Conservation (phyloP, 148 eudicot species). For the Arbutus unedo region DNA sequence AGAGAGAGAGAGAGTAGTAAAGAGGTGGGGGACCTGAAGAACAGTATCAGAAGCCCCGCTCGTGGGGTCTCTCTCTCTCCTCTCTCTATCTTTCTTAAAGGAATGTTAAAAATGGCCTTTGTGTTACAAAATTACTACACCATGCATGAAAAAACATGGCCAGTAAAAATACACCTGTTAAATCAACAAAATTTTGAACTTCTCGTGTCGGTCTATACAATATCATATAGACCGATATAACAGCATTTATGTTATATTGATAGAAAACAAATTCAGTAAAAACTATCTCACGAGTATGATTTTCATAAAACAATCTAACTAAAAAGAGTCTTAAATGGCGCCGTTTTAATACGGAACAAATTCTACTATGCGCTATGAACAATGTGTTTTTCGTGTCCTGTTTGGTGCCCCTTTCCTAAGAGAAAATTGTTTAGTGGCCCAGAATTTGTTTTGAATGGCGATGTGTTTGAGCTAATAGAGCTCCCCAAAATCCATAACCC, state of each 20-base stretch:
- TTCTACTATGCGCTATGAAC: too few relatives aligned
- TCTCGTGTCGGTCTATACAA: too few relatives aligned
- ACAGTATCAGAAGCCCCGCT: constrained; percentile 7
- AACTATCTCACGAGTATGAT: too few relatives aligned
- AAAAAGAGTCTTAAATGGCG: too few relatives aligned
- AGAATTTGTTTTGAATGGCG: not conserved
- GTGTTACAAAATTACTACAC: not conserved
- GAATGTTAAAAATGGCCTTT: constrained; percentile 13
- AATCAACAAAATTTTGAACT: too few relatives aligned
- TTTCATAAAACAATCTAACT: too few relatives aligned
- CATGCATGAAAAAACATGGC: not conserved
- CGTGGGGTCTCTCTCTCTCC: constrained; percentile 11
- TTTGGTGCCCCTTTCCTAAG: not conserved
- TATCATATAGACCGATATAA: too few relatives aligned
- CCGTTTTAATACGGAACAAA: too few relatives aligned
- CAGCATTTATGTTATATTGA: too few relatives aligned
- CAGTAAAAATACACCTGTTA: not conserved
- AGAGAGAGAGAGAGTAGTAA: constrained; percentile 3
- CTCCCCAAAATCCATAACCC: not conserved
- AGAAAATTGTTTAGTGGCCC: not conserved
- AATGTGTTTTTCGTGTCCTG: not conserved
- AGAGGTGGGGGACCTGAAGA: constrained; percentile 14
- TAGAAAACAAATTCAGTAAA: too few relatives aligned
- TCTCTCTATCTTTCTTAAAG: not conserved
- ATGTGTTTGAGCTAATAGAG: not conserved